These are phyloP conservation scores for Arabis alpina DNA, from an alignment of 345 rosid species.

Conservation along the genomic window DNA sequence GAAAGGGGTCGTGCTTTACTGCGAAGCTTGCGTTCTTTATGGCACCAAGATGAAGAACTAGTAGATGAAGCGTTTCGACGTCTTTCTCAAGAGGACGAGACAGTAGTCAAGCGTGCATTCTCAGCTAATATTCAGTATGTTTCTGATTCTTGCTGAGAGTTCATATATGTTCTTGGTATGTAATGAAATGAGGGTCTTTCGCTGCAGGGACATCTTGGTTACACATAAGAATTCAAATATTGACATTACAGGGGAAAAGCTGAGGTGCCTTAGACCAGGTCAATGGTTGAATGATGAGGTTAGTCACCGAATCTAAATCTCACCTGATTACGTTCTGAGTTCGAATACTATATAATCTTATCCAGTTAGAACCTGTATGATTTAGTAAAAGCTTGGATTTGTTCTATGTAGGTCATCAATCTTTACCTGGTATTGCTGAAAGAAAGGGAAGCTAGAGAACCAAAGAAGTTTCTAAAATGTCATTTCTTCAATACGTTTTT, in stretches of 20 bases:
- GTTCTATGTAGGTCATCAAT: conserved; percentile 74
- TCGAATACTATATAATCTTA: not conserved
- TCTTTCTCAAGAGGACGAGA: conserved; percentile 32
- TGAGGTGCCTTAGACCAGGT: conserved; percentile 75
- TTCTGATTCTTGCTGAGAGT: not conserved
- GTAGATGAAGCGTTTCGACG: conserved; percentile 35
- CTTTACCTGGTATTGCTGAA: conserved; percentile 84
- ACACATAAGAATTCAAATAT: conserved; percentile 66
- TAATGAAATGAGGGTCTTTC: conserved; percentile 28
- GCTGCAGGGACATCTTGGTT: conserved; percentile 59
- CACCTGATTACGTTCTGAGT: conserved; percentile 3
- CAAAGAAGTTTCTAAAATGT: conserved; percentile 82
- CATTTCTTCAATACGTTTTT: conserved; percentile 95
- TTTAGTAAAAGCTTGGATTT: conserved; percentile 29
- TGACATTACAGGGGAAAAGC: conserved; percentile 66
- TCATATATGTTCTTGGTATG: conserved; percentile 12
- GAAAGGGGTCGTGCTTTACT: conserved; percentile 48
- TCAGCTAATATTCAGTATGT: conserved; percentile 54
- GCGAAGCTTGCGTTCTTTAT: conserved; percentile 46
- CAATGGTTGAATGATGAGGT: conserved; percentile 99
- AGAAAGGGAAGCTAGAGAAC: conserved; percentile 93
- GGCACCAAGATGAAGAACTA: conserved; percentile 49
- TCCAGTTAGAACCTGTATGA: conserved; percentile 5
- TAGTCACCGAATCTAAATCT: conserved; percentile 7
- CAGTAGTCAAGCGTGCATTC: conserved; percentile 38